Conservation (phyloP, 2,329 filamentous ascomycete species). For the Volutella citrinella region DNA sequence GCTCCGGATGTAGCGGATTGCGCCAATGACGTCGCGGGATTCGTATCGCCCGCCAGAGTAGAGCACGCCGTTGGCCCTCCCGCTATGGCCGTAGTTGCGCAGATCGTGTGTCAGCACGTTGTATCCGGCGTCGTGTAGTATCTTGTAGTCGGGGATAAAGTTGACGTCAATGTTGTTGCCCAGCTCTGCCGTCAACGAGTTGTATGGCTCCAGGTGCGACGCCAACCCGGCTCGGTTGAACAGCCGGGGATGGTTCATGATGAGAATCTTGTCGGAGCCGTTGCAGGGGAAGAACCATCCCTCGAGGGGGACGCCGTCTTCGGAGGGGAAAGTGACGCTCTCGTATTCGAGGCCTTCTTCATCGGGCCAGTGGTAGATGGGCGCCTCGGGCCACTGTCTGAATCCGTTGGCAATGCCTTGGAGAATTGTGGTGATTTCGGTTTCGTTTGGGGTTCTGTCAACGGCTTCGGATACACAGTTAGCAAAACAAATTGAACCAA, state of each 20-base stretch:
- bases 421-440: not conserved
- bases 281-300: conserved; percentile 4
- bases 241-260: conserved; percentile 5
- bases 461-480: not conserved
- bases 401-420: conserved; percentile 2
- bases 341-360: conserved; percentile 2
- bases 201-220: conserved; percentile 1
- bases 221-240: conserved; percentile 2
- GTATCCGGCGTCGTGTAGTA: conserved; percentile 1
- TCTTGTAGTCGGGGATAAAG: conserved; percentile 5
- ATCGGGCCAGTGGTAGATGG: conserved; percentile 1
- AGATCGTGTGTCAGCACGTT: conserved; percentile 1
- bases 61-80: conserved; percentile 2
- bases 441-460: conserved; percentile 1
- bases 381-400: conserved; percentile 2
- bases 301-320: conserved; percentile 3
- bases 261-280: conserved; percentile 1
- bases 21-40: conserved; percentile 1
- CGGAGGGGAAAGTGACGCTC: conserved; percentile 2
- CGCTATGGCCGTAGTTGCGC: conserved; percentile 3
- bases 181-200: not conserved
- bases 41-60: conserved; percentile 2
- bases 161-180: conserved; percentile 5
- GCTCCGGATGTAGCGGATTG: conserved; percentile 1
- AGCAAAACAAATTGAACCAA: not conserved